These are phyloP conservation scores for Symbiodinium pilosum DNA, from an alignment of 73 alveolate species.

Conservation along the genomic window DNA sequence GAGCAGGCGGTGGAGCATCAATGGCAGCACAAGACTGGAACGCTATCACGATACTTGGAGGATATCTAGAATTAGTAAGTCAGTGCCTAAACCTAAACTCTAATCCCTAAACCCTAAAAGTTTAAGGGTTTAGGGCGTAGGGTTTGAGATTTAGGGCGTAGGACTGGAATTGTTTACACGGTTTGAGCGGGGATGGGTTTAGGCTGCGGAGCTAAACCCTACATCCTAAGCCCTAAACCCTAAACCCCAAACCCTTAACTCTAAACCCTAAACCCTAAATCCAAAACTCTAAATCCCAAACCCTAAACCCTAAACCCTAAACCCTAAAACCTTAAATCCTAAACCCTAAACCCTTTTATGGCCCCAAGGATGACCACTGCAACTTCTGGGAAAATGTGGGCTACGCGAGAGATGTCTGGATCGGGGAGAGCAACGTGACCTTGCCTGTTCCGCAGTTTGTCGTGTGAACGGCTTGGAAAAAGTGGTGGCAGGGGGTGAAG, in stretches of 20 bases:
- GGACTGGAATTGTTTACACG: too few species aligned
- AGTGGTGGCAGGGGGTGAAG: too few species aligned
- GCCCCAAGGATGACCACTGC: not conserved
- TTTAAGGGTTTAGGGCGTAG: too few species aligned
- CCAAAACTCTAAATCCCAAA: too few species aligned
- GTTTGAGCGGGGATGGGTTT: too few species aligned
- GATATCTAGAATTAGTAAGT: too few species aligned
- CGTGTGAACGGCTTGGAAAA: not conserved
- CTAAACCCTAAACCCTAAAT: not conserved
- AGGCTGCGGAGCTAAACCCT: too few species aligned
- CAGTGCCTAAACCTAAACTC: not conserved
- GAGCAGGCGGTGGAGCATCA: conserved; percentile 9
- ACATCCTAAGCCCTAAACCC: too few species aligned
- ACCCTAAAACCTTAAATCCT: too few species aligned
- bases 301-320: not conserved
- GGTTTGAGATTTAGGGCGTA: too few species aligned
- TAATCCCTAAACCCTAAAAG: not conserved
- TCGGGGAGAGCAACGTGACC: not conserved
- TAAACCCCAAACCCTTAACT: too few species aligned
- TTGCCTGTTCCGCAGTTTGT: not conserved
- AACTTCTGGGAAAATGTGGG: conserved; percentile 84
- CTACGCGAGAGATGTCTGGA: conserved; percentile 61
- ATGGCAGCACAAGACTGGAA: not conserved
- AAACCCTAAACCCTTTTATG: not conserved
- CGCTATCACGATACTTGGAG: not conserved